Percentiles rank a stretch among this genome's conserved stretches.
Conservation (phyloP, 2,329 filamentous ascomycete species). For the Clonostachys sp. region DNA sequence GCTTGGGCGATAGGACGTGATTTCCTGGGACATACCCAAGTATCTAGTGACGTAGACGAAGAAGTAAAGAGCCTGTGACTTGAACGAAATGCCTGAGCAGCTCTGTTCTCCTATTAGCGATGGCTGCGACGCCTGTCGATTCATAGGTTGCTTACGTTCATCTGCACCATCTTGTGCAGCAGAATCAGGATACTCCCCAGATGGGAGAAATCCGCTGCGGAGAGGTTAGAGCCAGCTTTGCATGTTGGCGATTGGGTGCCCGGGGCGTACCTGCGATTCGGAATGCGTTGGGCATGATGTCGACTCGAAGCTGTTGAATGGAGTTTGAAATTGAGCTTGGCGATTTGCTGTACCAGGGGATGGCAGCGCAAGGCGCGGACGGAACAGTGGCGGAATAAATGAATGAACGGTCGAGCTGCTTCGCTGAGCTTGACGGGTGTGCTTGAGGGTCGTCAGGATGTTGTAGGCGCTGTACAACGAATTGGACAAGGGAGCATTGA, state of each 20-base stretch:
- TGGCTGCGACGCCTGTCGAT: background rate
- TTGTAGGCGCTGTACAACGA: background rate
- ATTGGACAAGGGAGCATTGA: background rate
- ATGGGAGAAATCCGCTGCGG: conserved; percentile 87
- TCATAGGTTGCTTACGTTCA: conserved; percentile 61
- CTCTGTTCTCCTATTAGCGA: conserved; percentile 53
- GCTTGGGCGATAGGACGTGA: background rate
- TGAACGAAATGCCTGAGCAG: conserved; percentile 97
- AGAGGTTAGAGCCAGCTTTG: conserved; percentile 3
- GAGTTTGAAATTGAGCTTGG: background rate
- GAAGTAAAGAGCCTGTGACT: conserved; percentile 93
- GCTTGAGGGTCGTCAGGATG: conserved; percentile 1
- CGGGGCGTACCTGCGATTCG: conserved; percentile 46
- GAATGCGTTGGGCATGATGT: conserved; percentile 46
- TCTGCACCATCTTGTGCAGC: conserved; percentile 91
- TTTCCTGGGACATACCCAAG: conserved; percentile 54
- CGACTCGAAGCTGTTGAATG: background rate
- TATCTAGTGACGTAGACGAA: conserved; percentile 93
- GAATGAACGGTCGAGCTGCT: background rate
- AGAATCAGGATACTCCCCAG: conserved; percentile 90
- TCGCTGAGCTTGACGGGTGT: background rate
- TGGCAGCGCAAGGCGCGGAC: no score
- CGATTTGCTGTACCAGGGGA: background rate
- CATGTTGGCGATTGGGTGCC: background rate
- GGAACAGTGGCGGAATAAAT: background rate